Conservation (phyloP, 1,139 yeast species). For the Blastobotrys arbuscula region DNA sequence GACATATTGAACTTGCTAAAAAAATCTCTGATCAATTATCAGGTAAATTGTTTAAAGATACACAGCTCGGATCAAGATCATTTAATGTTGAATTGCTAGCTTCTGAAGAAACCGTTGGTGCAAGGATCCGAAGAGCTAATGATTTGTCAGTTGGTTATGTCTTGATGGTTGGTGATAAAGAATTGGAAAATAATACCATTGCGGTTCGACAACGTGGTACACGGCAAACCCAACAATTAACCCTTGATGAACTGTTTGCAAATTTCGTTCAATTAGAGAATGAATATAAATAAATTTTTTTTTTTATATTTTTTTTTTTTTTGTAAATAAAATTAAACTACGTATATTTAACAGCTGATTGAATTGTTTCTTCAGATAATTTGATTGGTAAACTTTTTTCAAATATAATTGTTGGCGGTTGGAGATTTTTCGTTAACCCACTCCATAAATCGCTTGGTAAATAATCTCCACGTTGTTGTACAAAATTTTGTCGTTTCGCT, state of each 20-base stretch:
- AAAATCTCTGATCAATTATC: conserved; percentile 43
- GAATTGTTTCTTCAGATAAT: conserved; percentile 14
- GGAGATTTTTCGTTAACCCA: conserved; percentile 34
- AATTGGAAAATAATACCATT: conserved; percentile 53
- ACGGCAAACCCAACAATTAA: conserved; percentile 37
- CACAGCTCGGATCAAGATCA: conserved; percentile 47
- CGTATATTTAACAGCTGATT: conserved; percentile 8
- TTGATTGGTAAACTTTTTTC: conserved; percentile 23
- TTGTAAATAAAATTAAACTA: conserved; percentile 6
- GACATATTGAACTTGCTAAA: conserved; percentile 52
- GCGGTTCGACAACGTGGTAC: conserved; percentile 63
- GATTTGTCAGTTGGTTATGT: conserved; percentile 74
- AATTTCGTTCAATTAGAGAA: conserved; percentile 28
- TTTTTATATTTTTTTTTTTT: background rate
- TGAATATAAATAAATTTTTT: conserved; percentile 11
- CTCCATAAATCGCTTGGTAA: conserved; percentile 52
- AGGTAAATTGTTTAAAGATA: conserved; percentile 33
- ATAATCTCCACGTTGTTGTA: conserved; percentile 44
- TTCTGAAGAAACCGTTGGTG: conserved; percentile 73
- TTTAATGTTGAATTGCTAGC: conserved; percentile 73
- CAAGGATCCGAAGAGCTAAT: conserved; percentile 72
- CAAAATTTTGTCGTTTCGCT: conserved; percentile 38
- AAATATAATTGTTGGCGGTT: conserved; percentile 22
- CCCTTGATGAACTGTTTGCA: conserved; percentile 26
- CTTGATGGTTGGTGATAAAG: conserved; percentile 82